These are phyloP conservation scores for Dendrobium catenatum DNA, from an alignment of 106 monocot genomes.

Conservation along the genomic window DNA sequence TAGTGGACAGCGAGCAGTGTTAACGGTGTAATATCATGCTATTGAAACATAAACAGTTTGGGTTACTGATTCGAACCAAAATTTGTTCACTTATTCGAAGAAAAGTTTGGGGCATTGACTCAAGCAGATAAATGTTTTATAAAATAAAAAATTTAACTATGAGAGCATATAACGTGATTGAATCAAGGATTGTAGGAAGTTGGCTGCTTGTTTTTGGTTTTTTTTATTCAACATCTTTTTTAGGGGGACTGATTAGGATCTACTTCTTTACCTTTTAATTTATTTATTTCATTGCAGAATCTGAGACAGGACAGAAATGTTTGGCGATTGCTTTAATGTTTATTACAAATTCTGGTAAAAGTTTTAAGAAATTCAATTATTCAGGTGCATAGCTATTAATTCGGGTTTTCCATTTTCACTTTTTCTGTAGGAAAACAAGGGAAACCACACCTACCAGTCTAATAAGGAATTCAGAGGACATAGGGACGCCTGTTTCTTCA, in stretches of 20 bases:
- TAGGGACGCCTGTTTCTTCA: conserved; percentile 11
- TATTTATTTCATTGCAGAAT: too few relatives aligned
- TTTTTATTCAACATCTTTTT: neutral
- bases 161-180: neutral
- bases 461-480: conserved; percentile 7
- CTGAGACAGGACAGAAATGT: too few relatives aligned
- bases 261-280: neutral
- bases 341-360: neutral
- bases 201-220: neutral
- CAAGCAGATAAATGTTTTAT: too few relatives aligned
- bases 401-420: neutral
- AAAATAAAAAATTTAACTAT: neutral
- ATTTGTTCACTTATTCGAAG: too few relatives aligned
- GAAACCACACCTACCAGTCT: conserved; percentile 13
- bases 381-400: neutral
- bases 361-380: neutral
- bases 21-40: too few relatives aligned
- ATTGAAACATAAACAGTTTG: too few relatives aligned
- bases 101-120: too few relatives aligned
- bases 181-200: neutral
- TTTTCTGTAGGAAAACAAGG: conserved; percentile 8
- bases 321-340: too few relatives aligned
- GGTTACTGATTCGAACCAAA: too few relatives aligned
- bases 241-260: neutral
- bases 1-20: too few relatives aligned